Evolutionary conservation across 202 grass and related monocot genomes (phyloP).

Genomic region (Elaeis oleifera): DNA sequence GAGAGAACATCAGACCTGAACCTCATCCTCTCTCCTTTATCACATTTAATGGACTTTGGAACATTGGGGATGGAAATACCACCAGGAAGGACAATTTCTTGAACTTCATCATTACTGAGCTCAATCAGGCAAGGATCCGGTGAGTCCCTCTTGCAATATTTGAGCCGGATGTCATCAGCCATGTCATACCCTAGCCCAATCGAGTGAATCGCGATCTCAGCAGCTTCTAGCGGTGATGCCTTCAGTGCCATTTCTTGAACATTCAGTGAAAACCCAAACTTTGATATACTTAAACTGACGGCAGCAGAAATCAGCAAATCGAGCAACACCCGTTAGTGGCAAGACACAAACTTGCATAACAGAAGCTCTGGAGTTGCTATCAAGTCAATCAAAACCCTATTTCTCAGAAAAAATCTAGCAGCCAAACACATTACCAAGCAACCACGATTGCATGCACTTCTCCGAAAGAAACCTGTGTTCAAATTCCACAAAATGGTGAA

Average conservation of each 20-base stretch:
- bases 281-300: no score
- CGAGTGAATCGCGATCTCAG: conserved; percentile 48
- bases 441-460: no score
- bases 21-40: conserved; percentile 76
- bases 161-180: conserved; percentile 59
- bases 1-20: conserved; percentile 87
- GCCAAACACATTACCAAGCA: no score
- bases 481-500: no score
- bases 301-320: no score
- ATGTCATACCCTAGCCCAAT: conserved; percentile 86
- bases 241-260: conserved; percentile 42
- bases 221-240: conserved; percentile 22
- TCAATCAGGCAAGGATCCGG: conserved; percentile 63
- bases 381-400: no score
- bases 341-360: no score
- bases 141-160: conserved; percentile 49
- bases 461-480: no score
- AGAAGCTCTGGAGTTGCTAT: no score
- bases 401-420: no score
- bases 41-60: conserved; percentile 68
- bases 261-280: not conserved
- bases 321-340: no score
- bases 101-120: conserved; percentile 36
- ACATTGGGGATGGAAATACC: conserved; percentile 38
- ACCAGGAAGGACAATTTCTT: conserved; percentile 67